These are phyloP conservation scores for Rhodocollybia butyracea DNA, from an alignment of 768 basidiomycete genomes.

Conservation along the genomic window DNA sequence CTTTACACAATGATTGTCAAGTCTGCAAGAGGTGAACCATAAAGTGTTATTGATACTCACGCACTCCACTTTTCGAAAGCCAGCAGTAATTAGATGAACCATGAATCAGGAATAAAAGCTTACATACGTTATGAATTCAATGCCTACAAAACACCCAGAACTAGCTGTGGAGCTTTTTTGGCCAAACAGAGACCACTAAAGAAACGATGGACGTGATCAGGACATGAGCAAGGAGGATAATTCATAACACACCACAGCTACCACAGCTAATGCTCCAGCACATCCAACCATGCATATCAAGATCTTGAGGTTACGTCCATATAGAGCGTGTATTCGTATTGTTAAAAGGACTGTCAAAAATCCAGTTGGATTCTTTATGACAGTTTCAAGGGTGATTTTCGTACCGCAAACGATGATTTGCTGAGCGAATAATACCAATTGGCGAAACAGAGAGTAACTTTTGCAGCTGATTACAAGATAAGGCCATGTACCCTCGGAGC, in stretches of 20 bases:
- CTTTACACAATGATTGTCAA: background rate
- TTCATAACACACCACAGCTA: slow-evolving; percentile 39
- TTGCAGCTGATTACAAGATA: slow-evolving; percentile 20
- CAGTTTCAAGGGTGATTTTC: slow-evolving; percentile 2
- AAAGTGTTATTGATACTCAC: background rate
- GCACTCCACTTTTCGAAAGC: background rate
- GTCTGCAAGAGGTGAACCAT: background rate
- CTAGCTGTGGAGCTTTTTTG: slow-evolving; percentile 25
- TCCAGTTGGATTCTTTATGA: background rate
- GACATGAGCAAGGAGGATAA: background rate
- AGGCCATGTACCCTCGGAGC: background rate
- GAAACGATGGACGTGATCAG: no score
- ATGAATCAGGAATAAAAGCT: background rate
- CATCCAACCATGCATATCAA: slow-evolving; percentile 31
- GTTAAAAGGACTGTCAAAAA: slow-evolving; percentile 39
- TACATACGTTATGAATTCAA: slow-evolving; percentile 9
- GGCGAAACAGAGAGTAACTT: slow-evolving; percentile 20
- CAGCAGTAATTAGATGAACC: background rate
- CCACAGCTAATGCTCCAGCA: slow-evolving; percentile 24
- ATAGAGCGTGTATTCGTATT: slow-evolving; percentile 49
- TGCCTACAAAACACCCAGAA: slow-evolving; percentile 33
- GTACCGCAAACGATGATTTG: slow-evolving; percentile 29
- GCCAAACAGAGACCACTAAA: slow-evolving; percentile 42
- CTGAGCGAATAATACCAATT: slow-evolving; percentile 26
- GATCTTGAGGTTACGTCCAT: slow-evolving; percentile 35